phyloP scores from a whole-genome alignment of 2,329 filamentous ascomycete species.

The Aspergillus sp. region DNA sequence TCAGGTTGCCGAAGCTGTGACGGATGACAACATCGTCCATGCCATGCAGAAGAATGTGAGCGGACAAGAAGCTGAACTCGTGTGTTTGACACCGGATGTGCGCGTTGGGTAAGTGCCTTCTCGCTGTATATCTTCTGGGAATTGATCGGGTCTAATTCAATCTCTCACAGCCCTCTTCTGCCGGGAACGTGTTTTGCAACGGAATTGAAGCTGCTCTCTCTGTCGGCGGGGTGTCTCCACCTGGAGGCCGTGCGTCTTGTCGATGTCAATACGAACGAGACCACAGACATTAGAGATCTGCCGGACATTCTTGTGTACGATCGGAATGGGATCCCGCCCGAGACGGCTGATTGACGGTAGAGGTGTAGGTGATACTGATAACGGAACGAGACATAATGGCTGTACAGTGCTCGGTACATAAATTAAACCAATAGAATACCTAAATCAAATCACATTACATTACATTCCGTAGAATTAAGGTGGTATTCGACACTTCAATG shows the following conservation, averaged over 20 bases:
- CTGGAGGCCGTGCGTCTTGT: slow-evolving; percentile 55
- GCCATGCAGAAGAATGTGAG: slow-evolving; percentile 52
- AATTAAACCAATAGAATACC: too few species aligned
- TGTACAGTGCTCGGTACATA: too few species aligned
- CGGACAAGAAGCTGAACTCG: slow-evolving; percentile 51
- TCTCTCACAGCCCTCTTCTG: slow-evolving; percentile 46
- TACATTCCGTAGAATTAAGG: too few species aligned
- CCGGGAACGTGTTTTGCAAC: slow-evolving; percentile 57
- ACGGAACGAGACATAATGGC: neutral
- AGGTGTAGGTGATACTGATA: neutral
- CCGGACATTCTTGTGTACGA: slow-evolving; percentile 53
- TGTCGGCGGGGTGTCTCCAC: slow-evolving; percentile 51
- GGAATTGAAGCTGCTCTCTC: slow-evolving; percentile 54
- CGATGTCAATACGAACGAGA: slow-evolving; percentile 56
- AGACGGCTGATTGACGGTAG: neutral
- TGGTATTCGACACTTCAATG: too few species aligned
- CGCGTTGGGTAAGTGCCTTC: slow-evolving; percentile 51
- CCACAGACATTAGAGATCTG: slow-evolving; percentile 55
- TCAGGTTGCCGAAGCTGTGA: slow-evolving; percentile 52
- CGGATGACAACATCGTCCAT: slow-evolving; percentile 57
- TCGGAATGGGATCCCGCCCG: slow-evolving; percentile 9
- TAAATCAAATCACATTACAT: too few species aligned
- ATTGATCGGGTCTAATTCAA: slow-evolving; percentile 7
- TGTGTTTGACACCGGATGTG: slow-evolving; percentile 58
- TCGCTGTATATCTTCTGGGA: neutral